Base-by-base conservation (phyloP, 2,329 filamentous ascomycete species). In the Colletotrichum gigasporum region DNA sequence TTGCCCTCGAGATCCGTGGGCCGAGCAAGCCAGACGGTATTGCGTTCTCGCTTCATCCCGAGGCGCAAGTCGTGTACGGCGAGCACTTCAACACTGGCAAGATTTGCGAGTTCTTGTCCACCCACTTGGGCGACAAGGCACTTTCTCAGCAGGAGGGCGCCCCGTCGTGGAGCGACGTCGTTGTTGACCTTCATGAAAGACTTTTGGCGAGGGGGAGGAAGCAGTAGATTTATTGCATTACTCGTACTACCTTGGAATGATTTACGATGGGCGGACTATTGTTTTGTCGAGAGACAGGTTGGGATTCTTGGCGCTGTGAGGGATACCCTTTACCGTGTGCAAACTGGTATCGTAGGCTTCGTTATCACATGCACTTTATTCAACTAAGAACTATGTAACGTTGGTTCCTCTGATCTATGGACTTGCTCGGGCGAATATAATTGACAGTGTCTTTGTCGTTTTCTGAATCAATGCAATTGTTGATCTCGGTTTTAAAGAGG, bases 11-110 rank as follows among this genome's bases (percentile, higher is more conserved):
- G 14, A 75, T 95, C 22, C 79, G 76, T 1, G 79, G 83, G 2
- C 75, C 76, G 9, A 79, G 76, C 50, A 78, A 77, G 0, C 77
- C 78, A 1, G 79, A 81, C n/a, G 82, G 83, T 3, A 77, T 90
- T 10, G 82, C 86, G 1, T 81, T 92, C 34, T 74, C 76, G 12
- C 78, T 91, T 22, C 78, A 77, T 5, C 81, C 84, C 1, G 79
- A 79, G 20, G 91, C 88, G 0, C 82, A 81, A 54, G 87, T 94
- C 1, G 80, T 93, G 2, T 96, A 96, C 73, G 92, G 92, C 0
- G 91, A 95, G 77, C 83, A 86, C 64, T 94, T 94, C 74, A 92
- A 93, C 68, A 87, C 89, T 68, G 85, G 82, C 51, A 94, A 92
- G 76, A 90, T 96, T 81, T 81, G 79, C n/a, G 90, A 93, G 58